These are phyloP conservation scores for Magnolia sinica DNA, from an alignment of 164 flowering plant species.

Conservation along the genomic window DNA sequence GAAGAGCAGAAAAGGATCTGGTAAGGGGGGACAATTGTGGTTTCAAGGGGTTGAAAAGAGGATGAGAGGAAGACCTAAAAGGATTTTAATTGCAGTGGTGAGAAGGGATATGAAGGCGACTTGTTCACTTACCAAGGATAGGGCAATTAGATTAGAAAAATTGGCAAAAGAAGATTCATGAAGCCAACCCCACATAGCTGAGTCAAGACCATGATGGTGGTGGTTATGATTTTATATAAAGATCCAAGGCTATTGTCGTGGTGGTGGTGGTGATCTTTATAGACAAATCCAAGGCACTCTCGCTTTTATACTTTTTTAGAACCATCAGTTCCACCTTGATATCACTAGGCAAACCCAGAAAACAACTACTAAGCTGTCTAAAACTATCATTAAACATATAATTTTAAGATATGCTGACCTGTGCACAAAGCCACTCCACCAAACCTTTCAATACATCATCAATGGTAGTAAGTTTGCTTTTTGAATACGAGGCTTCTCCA, in stretches of 20 bases:
- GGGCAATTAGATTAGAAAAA: not conserved
- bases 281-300: not conserved
- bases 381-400: not conserved
- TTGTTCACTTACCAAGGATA: not conserved
- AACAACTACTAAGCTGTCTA: not conserved
- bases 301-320: not conserved
- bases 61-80: not conserved
- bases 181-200: slow-evolving; percentile 1
- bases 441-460: slow-evolving; percentile 82
- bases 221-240: no score
- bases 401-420: slow-evolving; percentile 42
- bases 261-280: no score
- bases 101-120: not conserved
- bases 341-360: not conserved
- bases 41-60: not conserved
- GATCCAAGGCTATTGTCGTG: no score
- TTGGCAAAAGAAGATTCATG: not conserved
- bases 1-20: not conserved
- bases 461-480: slow-evolving; percentile 48
- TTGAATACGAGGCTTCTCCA: slow-evolving; percentile 67
- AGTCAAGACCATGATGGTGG: not conserved
- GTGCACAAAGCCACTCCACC: slow-evolving; percentile 94
- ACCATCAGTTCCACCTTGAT: not conserved
- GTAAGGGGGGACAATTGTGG: not conserved
- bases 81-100: not conserved